Percentiles rank a stretch among this genome's conserved stretches.
phyloP scores from a whole-genome alignment of 139 green algal genomes.

The Chlorella sorokiniana region DNA sequence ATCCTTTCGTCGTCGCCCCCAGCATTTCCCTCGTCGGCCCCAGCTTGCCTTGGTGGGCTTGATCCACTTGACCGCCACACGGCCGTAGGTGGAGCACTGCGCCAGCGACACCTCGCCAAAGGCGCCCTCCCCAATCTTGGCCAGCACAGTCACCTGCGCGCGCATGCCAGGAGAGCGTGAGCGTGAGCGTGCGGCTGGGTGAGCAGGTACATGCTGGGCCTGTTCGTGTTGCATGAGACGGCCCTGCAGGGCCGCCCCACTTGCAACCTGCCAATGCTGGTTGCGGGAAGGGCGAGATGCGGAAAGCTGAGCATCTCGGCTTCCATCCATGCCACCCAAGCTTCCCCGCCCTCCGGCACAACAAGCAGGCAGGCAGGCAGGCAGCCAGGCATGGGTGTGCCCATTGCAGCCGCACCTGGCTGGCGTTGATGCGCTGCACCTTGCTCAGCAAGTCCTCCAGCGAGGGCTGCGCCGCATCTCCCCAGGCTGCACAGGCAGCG shows the following conservation, averaged over 20 bases:
- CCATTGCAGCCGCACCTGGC: constrained; percentile 27
- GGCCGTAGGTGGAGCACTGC: constrained; percentile 66
- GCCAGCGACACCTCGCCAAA: constrained; percentile 86
- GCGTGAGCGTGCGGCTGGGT: neutral
- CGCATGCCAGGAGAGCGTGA: neutral
- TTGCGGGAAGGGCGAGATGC: too few species aligned
- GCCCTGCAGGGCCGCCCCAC: too few species aligned
- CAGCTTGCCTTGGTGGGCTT: constrained; percentile 59
- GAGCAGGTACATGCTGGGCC: neutral
- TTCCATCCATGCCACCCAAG: too few species aligned
- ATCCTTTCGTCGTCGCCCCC: too few species aligned
- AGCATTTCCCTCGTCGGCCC: neutral
- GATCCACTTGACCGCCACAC: constrained; percentile 86
- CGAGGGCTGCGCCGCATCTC: constrained; percentile 21
- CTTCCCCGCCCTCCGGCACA: neutral
- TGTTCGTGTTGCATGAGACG: too few species aligned
- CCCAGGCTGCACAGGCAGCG: constrained; percentile 23
- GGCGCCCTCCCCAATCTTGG: constrained; percentile 76
- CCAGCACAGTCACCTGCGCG: constrained; percentile 59
- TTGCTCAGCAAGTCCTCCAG: constrained; percentile 27
- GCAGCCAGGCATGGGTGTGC: too few species aligned
- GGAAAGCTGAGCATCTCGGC: too few species aligned
- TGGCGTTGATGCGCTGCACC: constrained; percentile 26
- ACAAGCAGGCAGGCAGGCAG: neutral
- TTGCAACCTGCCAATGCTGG: too few species aligned